phyloP scores from a whole-genome alignment of 768 basidiomycete species.

The Cyathus striatus region DNA sequence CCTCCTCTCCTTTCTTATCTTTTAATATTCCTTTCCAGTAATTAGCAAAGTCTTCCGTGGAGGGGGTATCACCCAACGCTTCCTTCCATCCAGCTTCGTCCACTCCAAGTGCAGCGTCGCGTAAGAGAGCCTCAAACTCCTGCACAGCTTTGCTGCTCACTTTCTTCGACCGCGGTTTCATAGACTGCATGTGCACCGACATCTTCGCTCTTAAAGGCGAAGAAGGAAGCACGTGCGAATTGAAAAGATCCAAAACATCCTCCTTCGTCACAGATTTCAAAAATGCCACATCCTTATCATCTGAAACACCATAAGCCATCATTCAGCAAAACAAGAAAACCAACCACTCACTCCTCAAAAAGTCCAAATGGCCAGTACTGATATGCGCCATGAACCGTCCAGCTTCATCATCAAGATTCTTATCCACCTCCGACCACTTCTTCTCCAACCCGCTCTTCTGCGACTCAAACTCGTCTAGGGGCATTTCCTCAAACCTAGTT shows the following conservation, averaged over 20 bases:
- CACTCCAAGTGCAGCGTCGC: conserved; percentile 39
- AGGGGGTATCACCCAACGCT: conserved; percentile 51
- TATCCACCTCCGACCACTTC: conserved; percentile 80
- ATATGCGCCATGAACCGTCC: conserved; percentile 67
- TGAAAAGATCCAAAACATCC: conserved; percentile 71
- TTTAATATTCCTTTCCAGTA: conserved; percentile 54
- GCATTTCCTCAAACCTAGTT: conserved; percentile 61
- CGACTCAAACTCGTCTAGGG: conserved; percentile 64
- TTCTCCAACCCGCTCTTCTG: conserved; percentile 75
- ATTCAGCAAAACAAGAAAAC: not conserved
- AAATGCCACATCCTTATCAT: conserved; percentile 62
- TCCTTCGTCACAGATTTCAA: conserved; percentile 65
- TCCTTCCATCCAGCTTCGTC: conserved; percentile 48
- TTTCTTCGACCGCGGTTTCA: conserved; percentile 52
- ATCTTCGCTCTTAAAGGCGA: conserved; percentile 74
- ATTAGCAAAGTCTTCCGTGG: conserved; percentile 51
- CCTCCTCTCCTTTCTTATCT: conserved; percentile 29
- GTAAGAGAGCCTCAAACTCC: conserved; percentile 54
- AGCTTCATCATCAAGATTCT: conserved; percentile 84
- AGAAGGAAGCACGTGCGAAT: conserved; percentile 60
- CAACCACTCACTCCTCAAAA: conserved; percentile 64
- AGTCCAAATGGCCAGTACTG: conserved; percentile 80
- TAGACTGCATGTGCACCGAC: conserved; percentile 77
- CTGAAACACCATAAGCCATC: conserved; percentile 32
- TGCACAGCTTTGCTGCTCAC: conserved; percentile 61